phyloP scores from a whole-genome alignment of 1,139 yeast species.

The Blastobotrys proliferans region DNA sequence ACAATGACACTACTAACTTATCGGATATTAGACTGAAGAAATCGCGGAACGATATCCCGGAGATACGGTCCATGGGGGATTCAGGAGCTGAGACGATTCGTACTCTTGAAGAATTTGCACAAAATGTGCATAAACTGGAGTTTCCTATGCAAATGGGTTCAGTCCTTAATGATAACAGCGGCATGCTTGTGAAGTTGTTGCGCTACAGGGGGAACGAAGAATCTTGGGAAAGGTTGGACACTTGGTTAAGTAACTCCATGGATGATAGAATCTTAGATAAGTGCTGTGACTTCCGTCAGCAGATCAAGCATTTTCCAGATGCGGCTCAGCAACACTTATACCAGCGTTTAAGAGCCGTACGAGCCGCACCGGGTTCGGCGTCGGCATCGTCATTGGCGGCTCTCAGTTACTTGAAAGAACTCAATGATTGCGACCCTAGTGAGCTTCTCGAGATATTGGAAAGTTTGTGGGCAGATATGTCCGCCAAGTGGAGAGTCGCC shows the following conservation, averaged over 20 bases:
- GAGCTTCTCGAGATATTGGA: not conserved
- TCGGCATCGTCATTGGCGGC: not conserved
- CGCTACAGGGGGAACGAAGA: constrained; percentile 22
- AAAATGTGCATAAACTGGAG: constrained; percentile 22
- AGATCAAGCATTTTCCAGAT: constrained; percentile 22
- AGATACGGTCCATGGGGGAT: constrained; percentile 3
- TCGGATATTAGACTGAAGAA: not conserved
- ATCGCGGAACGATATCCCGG: constrained; percentile 2
- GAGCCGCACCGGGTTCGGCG: no score
- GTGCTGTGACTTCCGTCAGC: constrained; percentile 19
- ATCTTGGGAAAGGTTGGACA: constrained; percentile 27
- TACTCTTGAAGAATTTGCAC: constrained; percentile 21
- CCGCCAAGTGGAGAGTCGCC: not conserved
- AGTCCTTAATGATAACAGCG: constrained; percentile 21
- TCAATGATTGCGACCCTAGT: not conserved
- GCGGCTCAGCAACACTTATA: constrained; percentile 14
- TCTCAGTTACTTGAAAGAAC: no score
- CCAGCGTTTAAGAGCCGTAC: constrained; percentile 3
- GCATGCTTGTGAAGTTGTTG: constrained; percentile 23
- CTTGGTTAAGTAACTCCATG: constrained; percentile 26
- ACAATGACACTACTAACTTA: constrained; percentile 1
- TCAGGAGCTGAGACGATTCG: constrained; percentile 22
- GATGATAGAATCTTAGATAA: constrained; percentile 16
- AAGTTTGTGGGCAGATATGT: not conserved
- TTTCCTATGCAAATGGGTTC: constrained; percentile 29